Base-by-base conservation (phyloP, 352 stramenopile genomes). In the Aphanomyces invadans region DNA sequence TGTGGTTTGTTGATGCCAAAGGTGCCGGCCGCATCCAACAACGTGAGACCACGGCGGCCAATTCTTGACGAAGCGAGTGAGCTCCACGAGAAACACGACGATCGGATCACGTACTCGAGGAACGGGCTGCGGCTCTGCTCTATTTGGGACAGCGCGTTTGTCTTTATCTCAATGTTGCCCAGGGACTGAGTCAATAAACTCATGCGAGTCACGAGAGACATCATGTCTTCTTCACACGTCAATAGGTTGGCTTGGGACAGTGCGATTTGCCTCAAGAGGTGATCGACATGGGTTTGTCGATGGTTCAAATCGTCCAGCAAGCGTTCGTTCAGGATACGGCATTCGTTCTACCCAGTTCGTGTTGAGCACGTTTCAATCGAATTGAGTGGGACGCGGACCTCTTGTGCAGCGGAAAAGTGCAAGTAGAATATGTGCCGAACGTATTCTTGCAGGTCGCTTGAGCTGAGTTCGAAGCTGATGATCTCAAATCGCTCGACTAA, bases 241-340 rank as follows among this genome's bases (percentile, higher is more conserved):
- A 67, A 26, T 23, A 67, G 21, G 3, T 39, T 33, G 5, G 42
- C 15, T 12, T 38, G 17, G 44, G 28, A 32, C 7, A 67, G 49
- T 33, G 49, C 49, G 49, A 57, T 33, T 46, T 67, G 60, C 28
- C 29, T 59, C 11, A 67, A 25, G 28, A 67, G 32, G 9, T 28
- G n/a, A 31, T 67, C 49, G 21, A 67, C 19, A n/a, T 49, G 28
- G 19, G 33, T 26, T 1, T n/a, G 12, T 29, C 44, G 60, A 28
- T 67, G 60, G 10, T 44, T 39, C 11, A 67, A 15, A 33, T 67
- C 60, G 45, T 67, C 60, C 29, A 45, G 28, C 4, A 67, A 21
- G 2, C 38, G 19, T 29, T 67, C 60, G 19, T 67, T 44, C 21
- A 67, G 38, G 11, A 17, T 9, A 3, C 49, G 60, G 9, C 56